These are phyloP conservation scores for Ustilago esculenta DNA, from an alignment of 1,284 basidiomycete species.

Conservation along the genomic window DNA sequence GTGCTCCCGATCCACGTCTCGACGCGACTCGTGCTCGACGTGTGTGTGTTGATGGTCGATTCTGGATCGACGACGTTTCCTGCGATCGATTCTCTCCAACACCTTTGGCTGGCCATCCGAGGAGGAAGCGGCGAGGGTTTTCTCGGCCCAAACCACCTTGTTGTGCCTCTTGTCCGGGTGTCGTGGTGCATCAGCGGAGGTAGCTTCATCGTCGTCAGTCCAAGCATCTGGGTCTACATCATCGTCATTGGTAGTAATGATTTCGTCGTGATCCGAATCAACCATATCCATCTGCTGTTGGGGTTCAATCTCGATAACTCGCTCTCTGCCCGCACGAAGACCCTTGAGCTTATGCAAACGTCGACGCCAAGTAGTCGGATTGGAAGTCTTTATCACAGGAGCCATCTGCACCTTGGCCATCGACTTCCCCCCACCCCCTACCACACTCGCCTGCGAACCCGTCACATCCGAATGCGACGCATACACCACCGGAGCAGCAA, in stretches of 20 bases:
- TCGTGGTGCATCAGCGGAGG: neutral
- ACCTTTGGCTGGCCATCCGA: no score
- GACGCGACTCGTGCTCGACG: no score
- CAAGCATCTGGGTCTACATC: conserved; percentile 24
- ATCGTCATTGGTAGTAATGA: neutral
- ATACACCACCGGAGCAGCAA: no score
- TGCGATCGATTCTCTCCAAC: conserved; percentile 17
- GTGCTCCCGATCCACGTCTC: no score
- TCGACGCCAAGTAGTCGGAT: conserved; percentile 15
- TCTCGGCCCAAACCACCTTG: conserved; percentile 17
- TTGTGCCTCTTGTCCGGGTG: no score
- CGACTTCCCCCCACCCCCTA: no score
- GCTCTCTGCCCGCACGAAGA: conserved; percentile 27
- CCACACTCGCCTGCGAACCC: no score
- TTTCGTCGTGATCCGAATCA: conserved; percentile 9
- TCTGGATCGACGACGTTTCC: conserved; percentile 15
- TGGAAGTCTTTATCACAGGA: conserved; percentile 30
- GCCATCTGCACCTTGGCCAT: neutral
- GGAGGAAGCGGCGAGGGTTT: neutral
- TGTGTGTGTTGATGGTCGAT: no score
- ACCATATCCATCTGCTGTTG: conserved; percentile 8
- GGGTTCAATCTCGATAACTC: conserved; percentile 23
- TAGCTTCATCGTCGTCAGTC: conserved; percentile 35
- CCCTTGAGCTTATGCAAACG: conserved; percentile 24
- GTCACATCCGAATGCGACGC: no score